Evolutionary conservation across 2,329 filamentous ascomycete genomes (phyloP).

Genomic region (Fusarium avenaceum): DNA sequence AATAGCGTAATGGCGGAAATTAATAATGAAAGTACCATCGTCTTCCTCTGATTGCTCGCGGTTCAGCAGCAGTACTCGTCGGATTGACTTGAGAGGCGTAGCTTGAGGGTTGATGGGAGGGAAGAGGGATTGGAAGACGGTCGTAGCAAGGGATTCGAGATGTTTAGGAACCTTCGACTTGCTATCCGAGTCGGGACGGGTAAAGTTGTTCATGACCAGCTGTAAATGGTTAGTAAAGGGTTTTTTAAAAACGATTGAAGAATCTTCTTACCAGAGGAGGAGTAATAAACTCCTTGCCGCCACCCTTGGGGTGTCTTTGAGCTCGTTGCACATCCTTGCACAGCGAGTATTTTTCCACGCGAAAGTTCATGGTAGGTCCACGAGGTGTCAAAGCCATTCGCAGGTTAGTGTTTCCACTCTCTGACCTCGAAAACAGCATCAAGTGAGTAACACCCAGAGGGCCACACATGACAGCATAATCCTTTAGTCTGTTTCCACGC

Average conservation of each 20-base stretch:
- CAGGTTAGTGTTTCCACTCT: slow-evolving; percentile 91
- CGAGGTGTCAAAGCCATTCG: slow-evolving; percentile 88
- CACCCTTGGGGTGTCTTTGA: slow-evolving; percentile 84
- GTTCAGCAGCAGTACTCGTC: slow-evolving; percentile 89
- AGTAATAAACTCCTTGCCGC: slow-evolving; percentile 86
- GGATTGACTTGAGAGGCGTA: slow-evolving; percentile 92
- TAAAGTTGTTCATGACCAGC: slow-evolving; percentile 99
- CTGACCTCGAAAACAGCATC: slow-evolving; percentile 90
- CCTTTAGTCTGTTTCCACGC: slow-evolving; percentile 86
- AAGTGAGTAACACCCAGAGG: slow-evolving; percentile 94
- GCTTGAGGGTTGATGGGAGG: slow-evolving; percentile 94
- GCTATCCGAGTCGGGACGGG: slow-evolving; percentile 71
- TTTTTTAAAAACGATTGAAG: not conserved
- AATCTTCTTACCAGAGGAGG: slow-evolving; percentile 76
- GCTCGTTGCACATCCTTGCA: slow-evolving; percentile 90
- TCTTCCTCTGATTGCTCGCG: slow-evolving; percentile 74
- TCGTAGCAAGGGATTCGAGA: slow-evolving; percentile 91
- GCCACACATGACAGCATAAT: slow-evolving; percentile 96
- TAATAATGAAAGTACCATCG: slow-evolving; percentile 82
- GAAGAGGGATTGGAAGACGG: slow-evolving; percentile 95
- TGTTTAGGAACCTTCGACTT: slow-evolving; percentile 87
- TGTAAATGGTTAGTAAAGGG: slow-evolving; percentile 53
- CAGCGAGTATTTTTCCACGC: slow-evolving; percentile 93
- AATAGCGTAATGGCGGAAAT: slow-evolving; percentile 94
- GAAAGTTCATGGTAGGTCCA: slow-evolving; percentile 93